Evolutionary conservation across 1,284 basidiomycete species (phyloP), one percentile per base, ranked within the genome.

Genomic region (Ustilago nuda): DNA sequence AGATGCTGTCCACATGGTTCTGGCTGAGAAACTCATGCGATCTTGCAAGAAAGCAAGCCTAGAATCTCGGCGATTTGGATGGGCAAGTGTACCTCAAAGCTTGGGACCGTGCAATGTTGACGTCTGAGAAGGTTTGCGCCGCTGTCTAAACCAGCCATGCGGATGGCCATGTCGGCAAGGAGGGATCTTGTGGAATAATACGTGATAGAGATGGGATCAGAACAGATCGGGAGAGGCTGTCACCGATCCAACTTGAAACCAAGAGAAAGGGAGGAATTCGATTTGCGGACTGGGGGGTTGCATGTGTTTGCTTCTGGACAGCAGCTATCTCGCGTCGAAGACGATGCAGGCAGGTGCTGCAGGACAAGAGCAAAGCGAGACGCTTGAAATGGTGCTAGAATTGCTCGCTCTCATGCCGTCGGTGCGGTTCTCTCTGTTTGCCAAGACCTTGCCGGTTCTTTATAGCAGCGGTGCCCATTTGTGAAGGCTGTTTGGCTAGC

Each of bases 241-340:
- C 3, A 27, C 23, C 23, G 23, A 27, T 27, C 23, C 23, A 27
- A 27, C 23, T 27, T 27, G 3, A 27, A 27, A 27, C 23, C 23
- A 27, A 27, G 23, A 27, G 23, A 27, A 27, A 27, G 3, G 23
- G 3, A 27, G 23, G 51, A 36, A 23, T 53, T 1, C 19, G n/a
- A 30, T 50, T 50, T 13, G 48, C 48, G 48, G 30, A 2, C 48
- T 8, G 1, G 27, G 33, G 48, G 48, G 48, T 50, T 50, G 27
- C 27, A 50, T 8, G 15, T 17, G 39, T 4, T 48, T 48, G 6
- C n/a, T 8, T 23, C 9, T 48, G 17, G 45, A 45, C 41, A 45
- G 48, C 30, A 32, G 48, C n/a, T 19, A 50, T 5, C 48, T 50
- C 27, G 48, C 48, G n/a, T 50, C 48, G 11, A 50, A n/a, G 23